These are phyloP conservation scores for Yamadazyma phyllophila DNA, from an alignment of 805 yeast species.

Conservation along the genomic window DNA sequence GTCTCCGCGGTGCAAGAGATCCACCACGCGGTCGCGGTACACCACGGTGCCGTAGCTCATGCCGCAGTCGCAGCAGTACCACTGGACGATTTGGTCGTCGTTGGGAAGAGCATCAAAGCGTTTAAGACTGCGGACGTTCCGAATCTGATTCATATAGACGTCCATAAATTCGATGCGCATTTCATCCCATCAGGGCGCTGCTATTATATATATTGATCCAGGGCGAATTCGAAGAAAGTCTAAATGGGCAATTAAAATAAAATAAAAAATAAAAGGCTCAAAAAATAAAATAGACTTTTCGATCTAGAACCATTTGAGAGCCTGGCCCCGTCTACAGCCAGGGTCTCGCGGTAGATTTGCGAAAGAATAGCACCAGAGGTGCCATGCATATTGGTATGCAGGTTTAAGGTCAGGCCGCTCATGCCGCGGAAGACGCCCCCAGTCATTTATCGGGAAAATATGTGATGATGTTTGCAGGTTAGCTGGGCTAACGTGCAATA, in stretches of 20 bases:
- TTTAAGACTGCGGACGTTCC: conserved; percentile 1
- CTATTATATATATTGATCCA: conserved; percentile 2
- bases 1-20: conserved; percentile 1
- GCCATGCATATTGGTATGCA: too few relatives aligned
- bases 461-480: too few relatives aligned
- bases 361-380: neutral
- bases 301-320: conserved; percentile 6
- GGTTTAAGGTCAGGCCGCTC: too few relatives aligned
- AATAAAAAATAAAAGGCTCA: neutral
- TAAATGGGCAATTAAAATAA: neutral
- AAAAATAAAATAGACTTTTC: neutral
- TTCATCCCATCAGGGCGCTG: neutral
- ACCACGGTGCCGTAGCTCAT: conserved; percentile 35
- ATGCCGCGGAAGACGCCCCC: too few relatives aligned
- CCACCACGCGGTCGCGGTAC: conserved; percentile 17
- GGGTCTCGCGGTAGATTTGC: neutral
- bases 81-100: conserved; percentile 31
- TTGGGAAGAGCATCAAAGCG: conserved; percentile 5
- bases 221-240: neutral
- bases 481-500: too few relatives aligned
- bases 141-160: conserved; percentile 2
- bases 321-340: neutral
- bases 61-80: conserved; percentile 44
- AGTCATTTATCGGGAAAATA: too few relatives aligned
- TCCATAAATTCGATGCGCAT: conserved; percentile 5